Conservation (phyloP, 768 basidiomycete species). For the Lentinula sp. region DNA sequence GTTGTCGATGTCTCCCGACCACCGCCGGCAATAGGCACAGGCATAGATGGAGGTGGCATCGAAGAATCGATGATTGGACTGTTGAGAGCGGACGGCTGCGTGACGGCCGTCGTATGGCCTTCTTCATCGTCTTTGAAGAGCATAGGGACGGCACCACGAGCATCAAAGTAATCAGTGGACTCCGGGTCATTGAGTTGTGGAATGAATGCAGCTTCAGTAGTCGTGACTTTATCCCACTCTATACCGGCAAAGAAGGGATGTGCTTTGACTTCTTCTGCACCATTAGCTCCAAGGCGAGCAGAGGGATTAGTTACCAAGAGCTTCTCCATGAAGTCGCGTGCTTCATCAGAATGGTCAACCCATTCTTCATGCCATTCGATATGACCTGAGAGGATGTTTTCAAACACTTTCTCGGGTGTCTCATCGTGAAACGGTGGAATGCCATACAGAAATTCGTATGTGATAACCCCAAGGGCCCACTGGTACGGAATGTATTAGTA, state of each 20-base stretch:
- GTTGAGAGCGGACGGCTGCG: constrained; percentile 44
- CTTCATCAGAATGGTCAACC: constrained; percentile 79
- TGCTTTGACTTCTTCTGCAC: constrained; percentile 87
- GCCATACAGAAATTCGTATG: constrained; percentile 96
- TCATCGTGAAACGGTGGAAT: constrained; percentile 98
- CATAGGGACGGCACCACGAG: constrained; percentile 87
- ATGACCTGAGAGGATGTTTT: constrained; percentile 92
- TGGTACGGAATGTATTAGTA: constrained; percentile 24
- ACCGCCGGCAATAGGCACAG: constrained; percentile 32
- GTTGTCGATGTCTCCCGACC: constrained; percentile 37
- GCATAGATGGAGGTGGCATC: constrained; percentile 35
- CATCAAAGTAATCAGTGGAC: constrained; percentile 99
- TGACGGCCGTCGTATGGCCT: constrained; percentile 29
- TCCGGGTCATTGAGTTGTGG: constrained; percentile 94
- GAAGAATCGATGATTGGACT: constrained; percentile 35
- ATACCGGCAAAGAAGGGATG: constrained; percentile 89
- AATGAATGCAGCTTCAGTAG: constrained; percentile 88
- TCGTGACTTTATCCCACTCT: constrained; percentile 90
- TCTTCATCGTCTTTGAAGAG: constrained; percentile 89
- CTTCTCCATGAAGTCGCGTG: constrained; percentile 84
- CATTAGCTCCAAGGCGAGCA: constrained; percentile 76
- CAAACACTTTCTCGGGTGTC: constrained; percentile 94
- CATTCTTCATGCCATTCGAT: constrained; percentile 97
- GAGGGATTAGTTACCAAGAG: constrained; percentile 78
- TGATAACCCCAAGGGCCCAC: constrained; percentile 99